These are phyloP conservation scores for Aspergillus fumigatus DNA, from an alignment of 2,329 filamentous ascomycete species.

Conservation along the genomic window DNA sequence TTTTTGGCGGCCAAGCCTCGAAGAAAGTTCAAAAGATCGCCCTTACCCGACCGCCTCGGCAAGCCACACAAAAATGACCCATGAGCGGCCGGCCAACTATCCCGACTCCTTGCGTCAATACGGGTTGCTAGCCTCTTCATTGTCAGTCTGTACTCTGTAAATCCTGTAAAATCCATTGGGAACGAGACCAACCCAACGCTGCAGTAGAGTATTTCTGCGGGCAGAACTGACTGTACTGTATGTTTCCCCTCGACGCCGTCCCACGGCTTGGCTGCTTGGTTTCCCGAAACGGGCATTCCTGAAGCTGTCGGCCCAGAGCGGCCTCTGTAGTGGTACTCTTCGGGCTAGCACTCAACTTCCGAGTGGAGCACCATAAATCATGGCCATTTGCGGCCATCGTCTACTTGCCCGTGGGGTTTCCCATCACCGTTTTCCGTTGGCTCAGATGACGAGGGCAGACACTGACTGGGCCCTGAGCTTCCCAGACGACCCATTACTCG, in stretches of 20 bases:
- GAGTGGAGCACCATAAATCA: constrained; percentile 8
- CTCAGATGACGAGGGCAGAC: constrained; percentile 1
- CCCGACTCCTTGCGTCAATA: constrained; percentile 24
- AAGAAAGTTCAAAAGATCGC: neutral
- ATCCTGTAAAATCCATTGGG: neutral
- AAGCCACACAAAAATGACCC: constrained; percentile 9
- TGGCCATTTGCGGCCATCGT: constrained; percentile 18
- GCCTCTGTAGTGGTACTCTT: constrained; percentile 10
- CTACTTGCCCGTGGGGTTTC: constrained; percentile 6
- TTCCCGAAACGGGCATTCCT: constrained; percentile 26
- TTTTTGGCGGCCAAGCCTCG: neutral
- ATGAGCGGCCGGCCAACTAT: constrained; percentile 12
- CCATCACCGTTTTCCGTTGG: constrained; percentile 2
- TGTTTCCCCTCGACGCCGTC: constrained; percentile 1
- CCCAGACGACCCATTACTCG: neutral
- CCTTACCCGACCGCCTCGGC: constrained; percentile 11
- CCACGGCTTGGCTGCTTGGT: constrained; percentile 9
- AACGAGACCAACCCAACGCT: neutral
- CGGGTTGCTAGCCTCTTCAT: constrained; percentile 16
- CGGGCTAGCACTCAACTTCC: neutral
- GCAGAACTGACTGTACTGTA: neutral
- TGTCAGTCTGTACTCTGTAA: constrained; percentile 8
- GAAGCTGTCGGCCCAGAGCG: constrained; percentile 18
- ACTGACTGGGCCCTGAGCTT: constrained; percentile 2
- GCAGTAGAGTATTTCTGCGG: constrained; percentile 1